Base-by-base conservation (phyloP, 225 moss, liverwort and hornwort species). In the Marchantia polymorpha region DNA sequence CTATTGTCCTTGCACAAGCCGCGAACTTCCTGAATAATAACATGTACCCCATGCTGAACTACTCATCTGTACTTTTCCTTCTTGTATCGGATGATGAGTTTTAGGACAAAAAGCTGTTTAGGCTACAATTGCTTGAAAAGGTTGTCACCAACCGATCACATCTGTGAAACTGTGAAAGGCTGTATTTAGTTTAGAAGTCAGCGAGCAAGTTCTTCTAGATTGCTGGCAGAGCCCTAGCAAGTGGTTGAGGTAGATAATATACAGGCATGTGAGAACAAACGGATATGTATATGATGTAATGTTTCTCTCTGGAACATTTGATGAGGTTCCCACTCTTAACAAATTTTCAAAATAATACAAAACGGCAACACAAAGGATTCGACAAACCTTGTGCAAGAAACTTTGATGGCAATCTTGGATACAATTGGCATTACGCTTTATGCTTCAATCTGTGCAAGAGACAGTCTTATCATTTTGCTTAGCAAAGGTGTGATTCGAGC, bases 11-110 rank as follows among this genome's bases (percentile, higher is more conserved):
- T 76, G 91, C 90, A 10, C 95, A 95, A 81, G 86, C 83, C n/a
- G 76, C 88, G 0, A 89, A 83, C 81, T 91, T 95, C 61, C 73
- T 95, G 74, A 89, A 84, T 48, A 82, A 84, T 60, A 83, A 73
- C 80, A 61, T 91, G 74, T 93, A 91, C 77, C 93, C 95, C 67
- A 95, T 95, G 91, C 77, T 93, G 52, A 92, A 83, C 84, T 95
- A 95, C 81, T 90, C 93, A 48, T 89, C 95, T 29, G 76, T 92
- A 76, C 88, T 93, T 56, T 87, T 95, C 79, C 80, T 91, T 27
- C 82, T 95, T 39, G 90, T 89, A 73, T 77, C 87, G 48, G 95
- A 92, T 53, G 83, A 52, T 65, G 79, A 78, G 52, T 83, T 79
- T 73, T 92, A 90, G 77, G 51, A 27, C 20, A 7, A 13, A 8